phyloP scores from a whole-genome alignment of 352 stramenopile genomes.

The Phytophthora cactorum region DNA sequence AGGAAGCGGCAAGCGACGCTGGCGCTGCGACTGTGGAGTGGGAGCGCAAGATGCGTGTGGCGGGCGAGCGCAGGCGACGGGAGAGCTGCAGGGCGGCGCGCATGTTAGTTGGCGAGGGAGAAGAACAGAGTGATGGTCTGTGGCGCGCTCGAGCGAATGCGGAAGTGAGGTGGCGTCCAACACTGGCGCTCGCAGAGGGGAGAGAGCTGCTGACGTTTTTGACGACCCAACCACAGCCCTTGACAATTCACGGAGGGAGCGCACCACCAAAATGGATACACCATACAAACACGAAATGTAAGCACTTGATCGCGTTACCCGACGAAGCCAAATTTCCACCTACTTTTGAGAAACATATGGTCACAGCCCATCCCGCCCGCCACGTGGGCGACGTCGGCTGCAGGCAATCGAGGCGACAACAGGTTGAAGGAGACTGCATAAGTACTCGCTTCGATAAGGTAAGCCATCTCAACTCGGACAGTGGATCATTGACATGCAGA shows the following conservation, averaged over 20 bases:
- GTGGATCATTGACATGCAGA: too few relatives aligned
- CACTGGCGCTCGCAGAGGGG: not conserved
- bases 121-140: conserved; percentile 11
- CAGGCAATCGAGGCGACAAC: not conserved
- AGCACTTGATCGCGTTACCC: conserved; percentile 48
- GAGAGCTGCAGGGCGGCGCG: conserved; percentile 38
- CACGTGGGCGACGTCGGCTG: not conserved
- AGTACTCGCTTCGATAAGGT: too few relatives aligned
- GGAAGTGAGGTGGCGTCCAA: conserved; percentile 12
- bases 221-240: not conserved
- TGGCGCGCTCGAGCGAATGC: conserved; percentile 13
- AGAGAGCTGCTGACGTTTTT: conserved; percentile 15
- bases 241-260: not conserved
- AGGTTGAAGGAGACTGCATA: not conserved
- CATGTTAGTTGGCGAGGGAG: conserved; percentile 23
- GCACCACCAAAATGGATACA: conserved; percentile 36
- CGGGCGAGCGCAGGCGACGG: conserved; percentile 28
- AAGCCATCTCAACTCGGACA: too few relatives aligned
- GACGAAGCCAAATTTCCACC: conserved; percentile 27
- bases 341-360: conserved; percentile 11
- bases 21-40: conserved; percentile 38
- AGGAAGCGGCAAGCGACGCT: conserved; percentile 66
- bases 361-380: not conserved
- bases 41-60: conserved; percentile 3
- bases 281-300: conserved; percentile 32